These are phyloP conservation scores for Triticum monococcum DNA, from an alignment of 176 grass and related monocot genomes.

Conservation along the genomic window DNA sequence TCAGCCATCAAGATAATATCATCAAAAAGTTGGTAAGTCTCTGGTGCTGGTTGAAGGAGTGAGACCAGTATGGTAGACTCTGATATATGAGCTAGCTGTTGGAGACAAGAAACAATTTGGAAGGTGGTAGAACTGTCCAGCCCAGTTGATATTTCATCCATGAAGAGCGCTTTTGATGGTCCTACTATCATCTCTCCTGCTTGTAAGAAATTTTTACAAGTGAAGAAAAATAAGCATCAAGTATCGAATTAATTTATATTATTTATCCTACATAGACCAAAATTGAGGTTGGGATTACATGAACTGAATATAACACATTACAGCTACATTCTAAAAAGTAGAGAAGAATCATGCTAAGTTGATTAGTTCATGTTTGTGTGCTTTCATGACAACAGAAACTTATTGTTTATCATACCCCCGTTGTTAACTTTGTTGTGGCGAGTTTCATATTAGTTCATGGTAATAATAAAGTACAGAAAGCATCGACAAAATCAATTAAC, in stretches of 20 bases:
- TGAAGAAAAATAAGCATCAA: conserved; percentile 1
- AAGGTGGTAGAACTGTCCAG: conserved; percentile 83
- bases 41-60: conserved; percentile 82
- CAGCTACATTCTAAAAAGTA: background rate
- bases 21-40: conserved; percentile 85
- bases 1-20: conserved; percentile 89
- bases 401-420: background rate
- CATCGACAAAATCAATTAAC: background rate
- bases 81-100: conserved; percentile 66
- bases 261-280: background rate
- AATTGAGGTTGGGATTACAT: background rate
- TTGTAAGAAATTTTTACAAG: background rate
- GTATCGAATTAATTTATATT: background rate
- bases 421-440: background rate
- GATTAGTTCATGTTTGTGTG: background rate
- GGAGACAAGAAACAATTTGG: conserved; percentile 78
- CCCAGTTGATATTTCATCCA: conserved; percentile 96
- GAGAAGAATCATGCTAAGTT: conserved; percentile 3
- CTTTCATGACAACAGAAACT: background rate
- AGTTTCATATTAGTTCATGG: background rate
- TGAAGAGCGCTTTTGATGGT: conserved; percentile 73
- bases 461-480: background rate
- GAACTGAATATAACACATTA: background rate
- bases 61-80: conserved; percentile 66
- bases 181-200: conserved; percentile 91